Percentiles rank a stretch among this genome's conserved stretches.
These are phyloP conservation scores for Chlorella sorokiniana DNA, from an alignment of 139 green algal genomes.

Conservation along the genomic window DNA sequence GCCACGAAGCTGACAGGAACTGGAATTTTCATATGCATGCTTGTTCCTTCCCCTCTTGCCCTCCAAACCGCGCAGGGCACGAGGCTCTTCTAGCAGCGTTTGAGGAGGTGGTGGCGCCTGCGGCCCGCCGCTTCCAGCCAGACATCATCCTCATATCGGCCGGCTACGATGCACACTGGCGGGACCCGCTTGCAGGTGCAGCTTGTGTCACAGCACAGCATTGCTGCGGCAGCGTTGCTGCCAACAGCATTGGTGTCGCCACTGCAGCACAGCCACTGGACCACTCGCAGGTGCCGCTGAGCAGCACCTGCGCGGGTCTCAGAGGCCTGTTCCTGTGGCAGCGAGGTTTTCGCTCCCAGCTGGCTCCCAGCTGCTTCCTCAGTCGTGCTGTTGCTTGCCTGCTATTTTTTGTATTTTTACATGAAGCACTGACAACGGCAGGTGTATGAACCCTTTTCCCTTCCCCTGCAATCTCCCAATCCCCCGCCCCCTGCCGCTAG, in stretches of 20 bases:
- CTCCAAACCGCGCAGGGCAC: constrained; percentile 56
- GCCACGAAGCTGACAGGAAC: too few species aligned
- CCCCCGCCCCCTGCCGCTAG: too few species aligned
- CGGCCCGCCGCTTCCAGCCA: constrained; percentile 72
- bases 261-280: neutral
- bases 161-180: constrained; percentile 90
- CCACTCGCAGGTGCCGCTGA: neutral
- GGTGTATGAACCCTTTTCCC: too few species aligned
- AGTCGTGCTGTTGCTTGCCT: too few species aligned
- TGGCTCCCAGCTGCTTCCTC: too few species aligned
- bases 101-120: constrained; percentile 78
- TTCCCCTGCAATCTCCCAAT: too few species aligned
- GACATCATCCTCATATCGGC: constrained; percentile 79
- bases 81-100: constrained; percentile 61
- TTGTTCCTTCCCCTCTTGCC: neutral
- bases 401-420: too few species aligned
- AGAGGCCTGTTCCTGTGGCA: neutral
- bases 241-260: neutral
- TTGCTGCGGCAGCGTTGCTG: too few species aligned
- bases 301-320: neutral
- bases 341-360: too few species aligned
- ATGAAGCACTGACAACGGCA: too few species aligned
- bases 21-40: neutral
- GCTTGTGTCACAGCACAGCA: too few species aligned
- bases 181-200: constrained; percentile 77